phyloP scores from a whole-genome alignment of 1,284 basidiomycete genomes.

The Fistulinella cinereoalba region DNA sequence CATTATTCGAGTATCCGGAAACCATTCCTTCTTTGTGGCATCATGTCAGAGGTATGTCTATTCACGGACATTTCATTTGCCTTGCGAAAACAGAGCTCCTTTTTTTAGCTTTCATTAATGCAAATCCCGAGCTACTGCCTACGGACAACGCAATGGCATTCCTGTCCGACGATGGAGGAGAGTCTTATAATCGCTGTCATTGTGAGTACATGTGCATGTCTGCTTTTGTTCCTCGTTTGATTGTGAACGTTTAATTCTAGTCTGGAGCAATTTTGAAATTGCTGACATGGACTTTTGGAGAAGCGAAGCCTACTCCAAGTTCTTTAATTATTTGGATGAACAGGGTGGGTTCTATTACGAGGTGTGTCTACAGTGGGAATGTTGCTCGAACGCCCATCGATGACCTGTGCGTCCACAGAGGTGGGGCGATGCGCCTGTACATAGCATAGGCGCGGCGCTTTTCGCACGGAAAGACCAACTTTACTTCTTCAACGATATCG shows the following conservation, averaged over 20 bases:
- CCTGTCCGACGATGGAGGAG: slow-evolving; percentile 77
- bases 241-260: slow-evolving; percentile 35
- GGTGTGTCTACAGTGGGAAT: slow-evolving; percentile 30
- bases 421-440: slow-evolving; percentile 92
- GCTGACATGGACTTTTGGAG: slow-evolving; percentile 84
- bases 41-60: slow-evolving; percentile 57
- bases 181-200: slow-evolving; percentile 84
- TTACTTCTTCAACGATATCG: slow-evolving; percentile 68
- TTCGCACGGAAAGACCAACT: slow-evolving; percentile 81
- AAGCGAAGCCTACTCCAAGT: slow-evolving; percentile 76
- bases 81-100: not conserved
- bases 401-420: slow-evolving; percentile 40
- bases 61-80: not conserved
- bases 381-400: not conserved
- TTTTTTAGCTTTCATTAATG: slow-evolving; percentile 68
- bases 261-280: slow-evolving; percentile 93
- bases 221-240: not conserved
- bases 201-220: slow-evolving; percentile 48
- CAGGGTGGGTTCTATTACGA: slow-evolving; percentile 94
- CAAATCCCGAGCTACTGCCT: slow-evolving; percentile 65
- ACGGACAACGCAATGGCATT: slow-evolving; percentile 79
- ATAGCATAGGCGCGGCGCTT: slow-evolving; percentile 82
- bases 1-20: slow-evolving; percentile 79
- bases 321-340: slow-evolving; percentile 82
- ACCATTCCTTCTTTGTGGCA: slow-evolving; percentile 89